phyloP scores from a whole-genome alignment of 2,329 filamentous ascomycete genomes.

The Pseudodiploospora longispora region DNA sequence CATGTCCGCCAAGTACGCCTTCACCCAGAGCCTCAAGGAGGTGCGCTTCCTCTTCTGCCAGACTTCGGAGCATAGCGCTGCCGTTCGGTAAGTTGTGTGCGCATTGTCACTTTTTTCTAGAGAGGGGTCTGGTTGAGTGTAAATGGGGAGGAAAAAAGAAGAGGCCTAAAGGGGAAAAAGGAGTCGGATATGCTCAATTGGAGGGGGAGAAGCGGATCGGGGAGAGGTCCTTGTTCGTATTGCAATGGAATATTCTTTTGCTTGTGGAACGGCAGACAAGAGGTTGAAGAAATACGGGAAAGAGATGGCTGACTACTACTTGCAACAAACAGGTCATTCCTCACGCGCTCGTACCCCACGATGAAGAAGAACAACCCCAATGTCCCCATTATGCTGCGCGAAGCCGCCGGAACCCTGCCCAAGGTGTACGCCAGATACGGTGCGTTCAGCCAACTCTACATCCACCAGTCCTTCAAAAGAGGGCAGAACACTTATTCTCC shows the following conservation, averaged over 20 bases:
- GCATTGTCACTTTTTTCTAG: no score
- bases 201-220: no score
- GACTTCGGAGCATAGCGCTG: constrained; percentile 81
- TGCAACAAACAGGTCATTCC: constrained; percentile 59
- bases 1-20: constrained; percentile 93
- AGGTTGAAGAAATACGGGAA: no score
- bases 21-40: constrained; percentile 83
- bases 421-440: constrained; percentile 90
- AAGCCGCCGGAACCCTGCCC: constrained; percentile 77
- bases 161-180: background rate
- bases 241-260: no score
- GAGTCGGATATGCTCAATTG: no score
- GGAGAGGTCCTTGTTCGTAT: no score
- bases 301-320: no score
- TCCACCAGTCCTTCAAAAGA: no score
- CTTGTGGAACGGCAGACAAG: no score
- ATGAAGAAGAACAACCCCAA: constrained; percentile 99
- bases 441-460: constrained; percentile 28
- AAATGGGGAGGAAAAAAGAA: background rate
- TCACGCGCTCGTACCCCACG: constrained; percentile 84
- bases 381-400: constrained; percentile 88
- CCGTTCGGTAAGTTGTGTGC: constrained; percentile 60
- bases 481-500: background rate
- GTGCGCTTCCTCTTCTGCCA: constrained; percentile 97
- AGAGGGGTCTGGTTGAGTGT: no score